Base-by-base conservation (phyloP, 2,329 filamentous ascomycete genomes). In the Piedraia hortae region DNA sequence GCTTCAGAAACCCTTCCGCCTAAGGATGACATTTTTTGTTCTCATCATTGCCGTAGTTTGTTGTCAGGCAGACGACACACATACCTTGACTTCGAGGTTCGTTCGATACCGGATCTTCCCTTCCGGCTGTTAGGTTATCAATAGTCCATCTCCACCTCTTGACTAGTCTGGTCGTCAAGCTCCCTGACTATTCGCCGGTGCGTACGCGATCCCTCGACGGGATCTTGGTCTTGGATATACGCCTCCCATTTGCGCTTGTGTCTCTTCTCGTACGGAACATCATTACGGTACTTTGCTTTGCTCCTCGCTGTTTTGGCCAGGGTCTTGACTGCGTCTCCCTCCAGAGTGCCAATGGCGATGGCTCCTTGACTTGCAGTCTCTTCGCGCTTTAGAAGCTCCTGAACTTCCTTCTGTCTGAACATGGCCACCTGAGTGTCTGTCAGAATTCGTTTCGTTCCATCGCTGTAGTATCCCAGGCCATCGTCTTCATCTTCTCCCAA, bases 341-440 rank as follows among this genome's bases (percentile, higher is more conserved):
- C 16, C 5, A 23, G 26, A 9, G 36, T 35, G 14, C 28, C 34
- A 20, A 37, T 34, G 10, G 38, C 22, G 19, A 34, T 37, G 7
- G 36, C 37, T 6, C 26, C 31, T 12, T 34, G 28, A 11, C 34
- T 37, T 8, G 22, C 26, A 4, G 34, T 31, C 10, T 17, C 16
- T 8, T 28, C 21, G 17, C 56, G 50, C 29, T 62, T 61, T 12
- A 73, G 50, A 17, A 89, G 50, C 7, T 61, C 47, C 37, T 85
- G 67, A 11, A 89, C 59, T 44, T 93, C 82, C 2, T 73, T 82
- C 39, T 88, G 75, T 28, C 80, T 60, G 42, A 91, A 91, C 28
- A 90, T 82, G 23, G 63, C 62, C 33, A 91, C 75, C 49, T 91
- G 74, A 34, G 78, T 73, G 37, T 91, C 74, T 6, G 80, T 91